These are phyloP conservation scores for Daedaleopsis nitida DNA, from an alignment of 768 basidiomycete species.

Conservation along the genomic window DNA sequence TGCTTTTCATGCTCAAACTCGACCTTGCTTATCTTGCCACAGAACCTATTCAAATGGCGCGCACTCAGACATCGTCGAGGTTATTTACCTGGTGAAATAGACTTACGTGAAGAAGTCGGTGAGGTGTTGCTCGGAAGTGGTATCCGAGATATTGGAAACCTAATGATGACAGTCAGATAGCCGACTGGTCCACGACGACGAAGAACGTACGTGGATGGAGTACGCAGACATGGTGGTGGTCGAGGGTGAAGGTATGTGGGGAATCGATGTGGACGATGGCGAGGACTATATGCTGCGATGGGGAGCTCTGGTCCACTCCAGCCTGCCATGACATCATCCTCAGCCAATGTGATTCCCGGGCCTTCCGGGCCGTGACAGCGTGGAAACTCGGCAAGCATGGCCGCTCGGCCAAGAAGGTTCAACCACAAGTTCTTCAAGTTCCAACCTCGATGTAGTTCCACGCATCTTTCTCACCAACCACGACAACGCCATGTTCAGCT, in stretches of 20 bases:
- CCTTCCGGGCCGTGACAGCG: no score
- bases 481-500: background rate
- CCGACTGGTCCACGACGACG: background rate
- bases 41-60: slow-evolving; percentile 60
- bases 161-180: slow-evolving; percentile 29
- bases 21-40: slow-evolving; percentile 82
- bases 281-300: background rate
- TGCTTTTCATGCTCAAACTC: slow-evolving; percentile 49
- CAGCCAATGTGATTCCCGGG: background rate
- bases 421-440: no score
- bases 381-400: no score
- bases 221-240: slow-evolving; percentile 25
- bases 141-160: slow-evolving; percentile 72
- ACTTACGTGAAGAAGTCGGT: slow-evolving; percentile 81
- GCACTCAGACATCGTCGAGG: slow-evolving; percentile 5
- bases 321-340: slow-evolving; percentile 5
- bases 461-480: background rate
- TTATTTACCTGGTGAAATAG: background rate
- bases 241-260: background rate
- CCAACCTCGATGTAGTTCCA: background rate
- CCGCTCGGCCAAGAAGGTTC: no score
- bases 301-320: background rate
- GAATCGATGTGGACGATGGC: slow-evolving; percentile 5
- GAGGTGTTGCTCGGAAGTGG: slow-evolving; percentile 68
- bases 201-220: slow-evolving; percentile 21